Percentiles rank a stretch among this genome's conserved stretches.
Conservation (phyloP, 331 rosid species). For the Prunus yedoensis region DNA sequence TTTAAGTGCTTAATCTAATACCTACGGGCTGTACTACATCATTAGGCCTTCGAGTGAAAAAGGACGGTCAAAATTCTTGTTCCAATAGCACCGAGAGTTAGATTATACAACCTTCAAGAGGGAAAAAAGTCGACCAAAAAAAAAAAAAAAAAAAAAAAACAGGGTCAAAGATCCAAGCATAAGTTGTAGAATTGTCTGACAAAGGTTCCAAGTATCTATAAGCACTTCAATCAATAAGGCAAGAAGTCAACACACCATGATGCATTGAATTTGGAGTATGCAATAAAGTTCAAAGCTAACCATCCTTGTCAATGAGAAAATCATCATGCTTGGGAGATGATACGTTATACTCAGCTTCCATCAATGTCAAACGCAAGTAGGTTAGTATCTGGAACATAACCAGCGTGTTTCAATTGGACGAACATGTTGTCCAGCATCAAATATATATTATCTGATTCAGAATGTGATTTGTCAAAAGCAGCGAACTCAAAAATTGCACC, state of each 20-base stretch:
- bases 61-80: no score
- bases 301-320: not conserved
- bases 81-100: no score
- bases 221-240: not conserved
- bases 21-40: no score
- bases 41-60: no score
- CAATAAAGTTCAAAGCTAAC: not conserved
- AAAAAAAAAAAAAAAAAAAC: no score
- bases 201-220: not conserved
- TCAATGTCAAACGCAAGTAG: slow-evolving; percentile 4
- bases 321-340: not conserved
- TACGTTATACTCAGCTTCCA: not conserved
- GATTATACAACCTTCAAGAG: no score
- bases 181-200: not conserved
- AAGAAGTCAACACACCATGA: not conserved
- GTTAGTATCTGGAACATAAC: not conserved
- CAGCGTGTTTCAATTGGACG: slow-evolving; percentile 8
- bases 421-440: slow-evolving; percentile 30
- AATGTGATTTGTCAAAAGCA: slow-evolving; percentile 38
- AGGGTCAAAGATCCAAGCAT: not conserved
- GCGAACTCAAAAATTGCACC: slow-evolving; percentile 41
- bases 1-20: no score
- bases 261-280: not conserved
- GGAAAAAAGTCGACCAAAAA: no score
- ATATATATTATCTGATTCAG: slow-evolving; percentile 24